phyloP scores from a whole-genome alignment of 345 rosid species.

The Hypericum perforatum region DNA sequence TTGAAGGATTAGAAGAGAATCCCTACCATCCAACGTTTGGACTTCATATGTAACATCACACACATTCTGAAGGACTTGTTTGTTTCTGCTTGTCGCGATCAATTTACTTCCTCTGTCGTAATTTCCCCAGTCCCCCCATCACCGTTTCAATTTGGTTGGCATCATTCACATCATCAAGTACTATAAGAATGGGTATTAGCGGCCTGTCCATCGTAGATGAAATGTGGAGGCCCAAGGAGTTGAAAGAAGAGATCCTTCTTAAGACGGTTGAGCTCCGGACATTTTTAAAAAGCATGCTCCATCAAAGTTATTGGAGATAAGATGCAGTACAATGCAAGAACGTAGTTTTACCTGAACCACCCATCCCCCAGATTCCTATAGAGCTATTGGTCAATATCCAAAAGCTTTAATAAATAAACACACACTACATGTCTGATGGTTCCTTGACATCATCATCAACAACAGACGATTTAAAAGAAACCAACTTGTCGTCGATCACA shows the following conservation, averaged over 20 bases:
- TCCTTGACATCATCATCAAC: too few relatives aligned
- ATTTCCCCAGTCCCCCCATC: neutral
- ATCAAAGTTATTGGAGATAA: neutral
- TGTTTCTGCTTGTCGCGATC: too few relatives aligned
- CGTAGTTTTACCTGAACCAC: constrained; percentile 3
- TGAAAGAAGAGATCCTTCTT: neutral
- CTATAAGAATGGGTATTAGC: neutral
- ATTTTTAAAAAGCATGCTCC: neutral
- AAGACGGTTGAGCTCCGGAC: neutral
- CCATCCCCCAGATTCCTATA: neutral
- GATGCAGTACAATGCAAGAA: neutral
- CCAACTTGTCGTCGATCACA: too few relatives aligned
- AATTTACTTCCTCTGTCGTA: neutral
- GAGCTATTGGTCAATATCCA: too few relatives aligned
- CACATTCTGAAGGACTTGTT: too few relatives aligned
- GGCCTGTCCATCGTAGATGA: neutral
- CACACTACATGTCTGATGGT: too few relatives aligned
- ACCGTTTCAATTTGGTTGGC: neutral
- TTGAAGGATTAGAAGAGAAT: too few relatives aligned
- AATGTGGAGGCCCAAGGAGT: neutral
- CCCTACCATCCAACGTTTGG: too few relatives aligned
- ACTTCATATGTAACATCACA: too few relatives aligned
- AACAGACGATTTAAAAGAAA: too few relatives aligned
- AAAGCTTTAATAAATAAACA: too few relatives aligned
- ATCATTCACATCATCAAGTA: neutral